A percentile compares a stretch with the other conserved stretches of the same genome.
Evolutionary conservation across 2,329 filamentous ascomycete species (phyloP).

Genomic region (Magnaporthiopsis poae): DNA sequence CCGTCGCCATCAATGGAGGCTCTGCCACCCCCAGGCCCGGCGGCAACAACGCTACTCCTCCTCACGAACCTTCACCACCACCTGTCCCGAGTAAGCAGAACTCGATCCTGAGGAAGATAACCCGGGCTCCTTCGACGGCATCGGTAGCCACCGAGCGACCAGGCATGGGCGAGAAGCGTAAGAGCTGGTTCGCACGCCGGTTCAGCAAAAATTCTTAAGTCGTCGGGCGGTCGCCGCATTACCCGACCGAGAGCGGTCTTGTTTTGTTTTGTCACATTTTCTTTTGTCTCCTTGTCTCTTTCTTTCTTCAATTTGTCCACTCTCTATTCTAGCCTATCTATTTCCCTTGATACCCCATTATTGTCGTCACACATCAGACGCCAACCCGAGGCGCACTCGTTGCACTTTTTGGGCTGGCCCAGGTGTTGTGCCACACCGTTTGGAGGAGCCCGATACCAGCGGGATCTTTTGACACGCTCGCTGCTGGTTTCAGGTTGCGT

Average conservation of each 20-base stretch:
- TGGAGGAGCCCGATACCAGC: neutral
- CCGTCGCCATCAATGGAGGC: slow-evolving; percentile 17
- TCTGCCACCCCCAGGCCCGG: slow-evolving; percentile 15
- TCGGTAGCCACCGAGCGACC: slow-evolving; percentile 18
- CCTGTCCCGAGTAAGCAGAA: slow-evolving; percentile 25
- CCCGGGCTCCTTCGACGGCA: slow-evolving; percentile 6
- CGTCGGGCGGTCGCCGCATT: neutral
- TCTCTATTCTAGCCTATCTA: slow-evolving; percentile 9
- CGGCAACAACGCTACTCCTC: slow-evolving; percentile 10
- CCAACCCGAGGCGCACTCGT: neutral
- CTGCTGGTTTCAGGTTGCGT: neutral
- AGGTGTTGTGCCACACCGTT: neutral
- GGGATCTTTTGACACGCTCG: slow-evolving; percentile 1
- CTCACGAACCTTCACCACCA: slow-evolving; percentile 12
- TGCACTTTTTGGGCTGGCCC: neutral
- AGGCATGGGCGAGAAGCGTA: slow-evolving; percentile 56
- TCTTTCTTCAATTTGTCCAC: slow-evolving; percentile 3
- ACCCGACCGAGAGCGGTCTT: neutral
- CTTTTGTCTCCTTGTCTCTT: slow-evolving; percentile 6
- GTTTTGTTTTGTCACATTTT: slow-evolving; percentile 4
- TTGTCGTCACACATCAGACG: neutral
- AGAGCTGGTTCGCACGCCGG: slow-evolving; percentile 77
- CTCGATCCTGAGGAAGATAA: slow-evolving; percentile 18
- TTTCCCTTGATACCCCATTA: slow-evolving; percentile 15
- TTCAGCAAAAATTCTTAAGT: slow-evolving; percentile 53